A percentile compares a stretch with the other conserved stretches of the same genome.
phyloP scores from a whole-genome alignment of 192 early-diverging fungal species.

The Podila epigama region DNA sequence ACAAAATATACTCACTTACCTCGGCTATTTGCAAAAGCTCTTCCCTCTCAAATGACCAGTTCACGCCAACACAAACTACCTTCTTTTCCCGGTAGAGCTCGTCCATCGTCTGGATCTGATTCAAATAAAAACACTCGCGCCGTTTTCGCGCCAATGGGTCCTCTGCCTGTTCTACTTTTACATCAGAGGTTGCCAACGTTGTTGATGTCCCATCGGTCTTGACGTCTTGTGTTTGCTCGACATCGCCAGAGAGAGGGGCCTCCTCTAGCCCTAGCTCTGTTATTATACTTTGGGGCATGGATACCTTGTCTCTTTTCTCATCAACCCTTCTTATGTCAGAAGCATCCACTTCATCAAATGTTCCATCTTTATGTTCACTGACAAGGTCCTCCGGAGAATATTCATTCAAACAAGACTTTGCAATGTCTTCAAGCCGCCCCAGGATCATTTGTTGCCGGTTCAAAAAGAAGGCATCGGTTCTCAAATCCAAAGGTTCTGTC shows the following conservation, averaged over 20 bases:
- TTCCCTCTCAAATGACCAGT: slow-evolving; percentile 54
- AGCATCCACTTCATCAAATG: background rate
- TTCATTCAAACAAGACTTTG: slow-evolving; percentile 12
- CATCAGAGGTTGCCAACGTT: background rate
- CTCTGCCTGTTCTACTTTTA: slow-evolving; percentile 10
- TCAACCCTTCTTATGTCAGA: background rate
- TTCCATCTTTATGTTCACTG: background rate
- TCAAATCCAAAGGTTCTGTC: slow-evolving; percentile 71
- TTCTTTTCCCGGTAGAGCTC: slow-evolving; percentile 49
- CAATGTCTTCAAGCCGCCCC: slow-evolving; percentile 39
- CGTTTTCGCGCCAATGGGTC: slow-evolving; percentile 16
- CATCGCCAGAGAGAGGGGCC: background rate
- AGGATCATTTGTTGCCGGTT: slow-evolving; percentile 31
- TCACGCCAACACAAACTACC: slow-evolving; percentile 57
- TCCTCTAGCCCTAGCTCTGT: background rate
- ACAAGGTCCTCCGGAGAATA: background rate
- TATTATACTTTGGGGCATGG: background rate
- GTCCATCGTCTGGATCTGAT: slow-evolving; percentile 44
- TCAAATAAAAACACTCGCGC: slow-evolving; percentile 34
- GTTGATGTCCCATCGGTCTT: background rate
- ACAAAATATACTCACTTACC: slow-evolving; percentile 26
- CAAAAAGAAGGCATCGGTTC: slow-evolving; percentile 65
- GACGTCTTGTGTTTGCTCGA: background rate
- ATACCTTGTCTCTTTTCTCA: background rate
- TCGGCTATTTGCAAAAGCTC: slow-evolving; percentile 58